Evolutionary conservation across 768 basidiomycete genomes (phyloP).

Genomic region (Boletus speciosus): DNA sequence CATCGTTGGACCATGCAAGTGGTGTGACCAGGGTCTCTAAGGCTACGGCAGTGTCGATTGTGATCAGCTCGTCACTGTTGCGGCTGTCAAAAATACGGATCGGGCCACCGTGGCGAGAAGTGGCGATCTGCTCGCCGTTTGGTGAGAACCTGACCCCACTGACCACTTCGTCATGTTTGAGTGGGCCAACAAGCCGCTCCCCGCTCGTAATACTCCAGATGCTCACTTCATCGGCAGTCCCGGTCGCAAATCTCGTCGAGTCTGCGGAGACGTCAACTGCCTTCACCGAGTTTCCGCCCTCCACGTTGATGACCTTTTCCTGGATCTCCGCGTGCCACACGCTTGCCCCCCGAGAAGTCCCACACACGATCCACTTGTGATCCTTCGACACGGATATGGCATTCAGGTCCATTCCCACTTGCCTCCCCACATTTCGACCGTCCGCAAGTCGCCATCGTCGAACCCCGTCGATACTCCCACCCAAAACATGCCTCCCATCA

Average conservation of each 20-base stretch:
- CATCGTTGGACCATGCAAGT: neutral
- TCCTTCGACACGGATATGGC: neutral
- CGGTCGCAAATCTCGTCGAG: neutral
- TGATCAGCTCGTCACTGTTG: neutral
- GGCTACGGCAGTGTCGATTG: no score
- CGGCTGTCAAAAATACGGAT: neutral
- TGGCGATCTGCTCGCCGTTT: neutral
- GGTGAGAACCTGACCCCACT: neutral
- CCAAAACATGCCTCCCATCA: no score
- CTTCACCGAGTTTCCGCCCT: accelerated
- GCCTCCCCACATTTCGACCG: neutral
- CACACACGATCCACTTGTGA: neutral
- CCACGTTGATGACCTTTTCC: neutral
- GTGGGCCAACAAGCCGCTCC: neutral
- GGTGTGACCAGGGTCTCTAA: neutral
- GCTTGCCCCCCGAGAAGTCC: neutral
- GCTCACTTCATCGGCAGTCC: neutral
- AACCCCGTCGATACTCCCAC: no score
- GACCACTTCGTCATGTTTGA: neutral
- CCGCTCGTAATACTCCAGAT: neutral
- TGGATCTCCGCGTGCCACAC: neutral
- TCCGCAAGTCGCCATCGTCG: neutral
- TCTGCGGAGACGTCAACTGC: neutral
- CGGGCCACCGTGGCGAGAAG: no score
- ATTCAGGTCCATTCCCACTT: neutral